phyloP scores from a whole-genome alignment of 2,329 filamentous ascomycete species.

The Bretziella fagacearum region DNA sequence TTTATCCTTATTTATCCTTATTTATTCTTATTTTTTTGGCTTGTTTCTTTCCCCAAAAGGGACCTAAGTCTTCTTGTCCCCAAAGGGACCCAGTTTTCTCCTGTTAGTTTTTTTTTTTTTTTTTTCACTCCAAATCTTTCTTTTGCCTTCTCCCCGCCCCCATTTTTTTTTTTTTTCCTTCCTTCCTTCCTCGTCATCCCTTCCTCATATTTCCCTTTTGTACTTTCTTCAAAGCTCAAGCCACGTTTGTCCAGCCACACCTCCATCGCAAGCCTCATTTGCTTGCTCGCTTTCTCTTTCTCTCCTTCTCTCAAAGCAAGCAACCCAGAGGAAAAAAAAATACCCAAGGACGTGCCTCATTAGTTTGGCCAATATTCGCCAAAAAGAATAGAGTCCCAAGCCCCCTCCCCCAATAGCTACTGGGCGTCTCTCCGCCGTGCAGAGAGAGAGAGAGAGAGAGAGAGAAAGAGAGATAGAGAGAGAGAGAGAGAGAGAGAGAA shows the following conservation, averaged over 20 bases:
- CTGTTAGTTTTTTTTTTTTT: too few relatives aligned
- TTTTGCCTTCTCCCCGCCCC: not conserved
- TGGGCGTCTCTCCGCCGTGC: too few relatives aligned
- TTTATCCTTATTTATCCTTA: too few relatives aligned
- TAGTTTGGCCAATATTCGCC: too few relatives aligned
- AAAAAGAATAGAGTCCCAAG: too few relatives aligned
- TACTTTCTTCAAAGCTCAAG: conserved; percentile 4
- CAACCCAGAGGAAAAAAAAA: not conserved
- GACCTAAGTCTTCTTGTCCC: too few relatives aligned
- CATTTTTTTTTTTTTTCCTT: not conserved
- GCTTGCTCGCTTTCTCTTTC: conserved; percentile 20
- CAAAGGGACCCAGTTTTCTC: not conserved
- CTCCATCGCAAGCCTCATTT: conserved; percentile 20
- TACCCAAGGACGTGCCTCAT: not conserved
- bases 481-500: too few relatives aligned
- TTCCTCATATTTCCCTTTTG: conserved; percentile 2
- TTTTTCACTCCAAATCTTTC: not conserved
- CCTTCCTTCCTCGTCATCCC: conserved; percentile 2
- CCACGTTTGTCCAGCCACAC: conserved; percentile 25
- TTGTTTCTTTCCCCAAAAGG: too few relatives aligned
- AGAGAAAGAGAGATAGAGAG: too few relatives aligned
- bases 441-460: too few relatives aligned
- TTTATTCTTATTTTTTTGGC: not conserved
- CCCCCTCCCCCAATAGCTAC: too few relatives aligned
- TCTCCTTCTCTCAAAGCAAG: not conserved